These are phyloP conservation scores for Cladophialophora psammophila DNA, from an alignment of 2,329 filamentous ascomycete genomes.

Conservation along the genomic window DNA sequence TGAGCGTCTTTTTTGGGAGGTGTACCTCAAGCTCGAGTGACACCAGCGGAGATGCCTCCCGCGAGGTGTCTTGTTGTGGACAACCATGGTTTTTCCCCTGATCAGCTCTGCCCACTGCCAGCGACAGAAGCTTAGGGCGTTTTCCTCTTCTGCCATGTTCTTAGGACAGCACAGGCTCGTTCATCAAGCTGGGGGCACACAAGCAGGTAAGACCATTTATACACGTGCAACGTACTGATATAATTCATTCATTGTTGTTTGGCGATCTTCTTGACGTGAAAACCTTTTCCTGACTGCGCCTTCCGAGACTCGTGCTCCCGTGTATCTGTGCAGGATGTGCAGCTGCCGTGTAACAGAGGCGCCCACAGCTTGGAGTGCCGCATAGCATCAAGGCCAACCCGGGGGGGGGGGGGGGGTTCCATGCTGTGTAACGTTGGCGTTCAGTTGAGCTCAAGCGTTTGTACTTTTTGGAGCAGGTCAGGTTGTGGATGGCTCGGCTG, in stretches of 20 bases:
- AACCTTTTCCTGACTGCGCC: background rate
- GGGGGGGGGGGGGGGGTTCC: too few relatives aligned
- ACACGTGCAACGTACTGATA: background rate
- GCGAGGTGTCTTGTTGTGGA: too few relatives aligned
- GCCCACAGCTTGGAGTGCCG: background rate
- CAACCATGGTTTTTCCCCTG: too few relatives aligned
- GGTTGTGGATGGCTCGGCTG: background rate
- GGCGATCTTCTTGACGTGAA: background rate
- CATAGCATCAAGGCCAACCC: background rate
- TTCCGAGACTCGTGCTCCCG: background rate
- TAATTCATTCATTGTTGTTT: background rate
- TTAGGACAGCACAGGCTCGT: background rate
- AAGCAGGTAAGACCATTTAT: background rate
- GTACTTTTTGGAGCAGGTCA: background rate
- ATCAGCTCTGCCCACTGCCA: too few relatives aligned
- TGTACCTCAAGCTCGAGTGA: too few relatives aligned
- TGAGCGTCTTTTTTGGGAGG: too few relatives aligned
- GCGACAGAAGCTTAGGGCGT: too few relatives aligned
- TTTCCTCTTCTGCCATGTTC: background rate
- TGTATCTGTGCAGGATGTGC: background rate
- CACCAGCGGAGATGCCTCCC: too few relatives aligned
- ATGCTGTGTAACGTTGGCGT: constrained; percentile 1
- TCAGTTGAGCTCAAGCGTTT: background rate
- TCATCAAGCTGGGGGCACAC: background rate
- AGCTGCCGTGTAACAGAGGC: constrained; percentile 14